phyloP scores from a whole-genome alignment of 2,329 filamentous ascomycete species.

The Aspergillus ochraceus region DNA sequence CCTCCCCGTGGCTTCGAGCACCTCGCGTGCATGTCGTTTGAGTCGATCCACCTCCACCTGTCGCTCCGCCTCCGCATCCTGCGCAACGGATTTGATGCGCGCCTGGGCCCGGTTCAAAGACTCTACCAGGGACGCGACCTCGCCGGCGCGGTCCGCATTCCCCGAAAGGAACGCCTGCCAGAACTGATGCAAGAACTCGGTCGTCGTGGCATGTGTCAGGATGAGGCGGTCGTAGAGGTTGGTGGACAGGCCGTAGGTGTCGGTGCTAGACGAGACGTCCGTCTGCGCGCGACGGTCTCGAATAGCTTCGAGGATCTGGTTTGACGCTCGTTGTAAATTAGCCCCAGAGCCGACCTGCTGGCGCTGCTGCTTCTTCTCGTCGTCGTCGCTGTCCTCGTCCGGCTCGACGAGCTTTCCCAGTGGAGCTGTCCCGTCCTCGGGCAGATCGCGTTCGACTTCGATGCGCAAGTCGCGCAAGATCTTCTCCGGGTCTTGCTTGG shows the following conservation, averaged over 20 bases:
- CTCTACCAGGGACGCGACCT: constrained; percentile 79
- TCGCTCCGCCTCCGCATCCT: constrained; percentile 75
- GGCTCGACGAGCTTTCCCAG: constrained; percentile 63
- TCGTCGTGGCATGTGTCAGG: constrained; percentile 85
- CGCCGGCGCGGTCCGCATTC: constrained; percentile 74
- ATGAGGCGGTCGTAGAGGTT: constrained; percentile 62
- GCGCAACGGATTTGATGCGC: constrained; percentile 77
- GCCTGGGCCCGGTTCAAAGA: constrained; percentile 75
- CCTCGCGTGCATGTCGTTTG: constrained; percentile 69
- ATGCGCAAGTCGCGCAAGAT: constrained; percentile 65
- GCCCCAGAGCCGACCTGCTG: constrained; percentile 68
- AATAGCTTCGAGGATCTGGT: constrained; percentile 60
- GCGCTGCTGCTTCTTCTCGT: constrained; percentile 52
- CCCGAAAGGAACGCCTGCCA: constrained; percentile 91
- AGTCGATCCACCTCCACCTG: constrained; percentile 64
- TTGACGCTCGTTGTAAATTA: constrained; percentile 56
- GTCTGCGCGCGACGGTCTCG: constrained; percentile 56
- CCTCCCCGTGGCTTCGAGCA: constrained; percentile 71
- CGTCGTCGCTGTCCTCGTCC: constrained; percentile 59
- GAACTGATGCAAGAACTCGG: constrained; percentile 96
- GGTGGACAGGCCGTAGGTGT: constrained; percentile 49
- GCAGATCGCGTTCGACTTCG: constrained; percentile 54
- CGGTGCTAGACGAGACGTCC: constrained; percentile 35
- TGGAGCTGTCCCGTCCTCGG: constrained; percentile 62
- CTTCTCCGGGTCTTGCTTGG: constrained; percentile 67